These are phyloP conservation scores for Brassica rapa DNA, from an alignment of 345 rosid species.

Conservation along the genomic window DNA sequence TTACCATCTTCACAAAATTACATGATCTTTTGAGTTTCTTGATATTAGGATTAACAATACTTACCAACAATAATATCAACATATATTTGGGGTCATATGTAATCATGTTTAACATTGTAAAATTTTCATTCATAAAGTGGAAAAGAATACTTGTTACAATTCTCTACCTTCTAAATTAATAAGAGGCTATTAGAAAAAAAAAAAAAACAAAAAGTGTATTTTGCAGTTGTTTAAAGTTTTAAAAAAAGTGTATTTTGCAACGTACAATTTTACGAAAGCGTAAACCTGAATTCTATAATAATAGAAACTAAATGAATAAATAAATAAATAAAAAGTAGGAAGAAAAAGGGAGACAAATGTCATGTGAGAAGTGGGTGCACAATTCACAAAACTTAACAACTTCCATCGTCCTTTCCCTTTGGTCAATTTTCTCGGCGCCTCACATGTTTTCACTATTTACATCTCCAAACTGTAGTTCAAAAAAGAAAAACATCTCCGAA, in stretches of 20 bases:
- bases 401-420: constrained; percentile 5
- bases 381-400: constrained; percentile 14
- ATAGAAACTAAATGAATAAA: neutral
- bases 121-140: neutral
- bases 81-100: neutral
- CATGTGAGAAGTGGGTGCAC: constrained; percentile 17
- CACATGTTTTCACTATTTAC: constrained; percentile 5
- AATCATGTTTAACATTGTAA: neutral
- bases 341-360: constrained; percentile 27
- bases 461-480: neutral
- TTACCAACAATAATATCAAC: neutral
- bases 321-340: constrained; percentile 8
- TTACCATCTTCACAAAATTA: too few relatives aligned
- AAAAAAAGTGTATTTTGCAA: neutral
- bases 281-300: neutral
- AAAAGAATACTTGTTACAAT: neutral
- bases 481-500: neutral
- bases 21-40: too few relatives aligned
- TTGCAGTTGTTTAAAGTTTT: neutral
- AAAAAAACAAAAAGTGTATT: neutral
- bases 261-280: neutral
- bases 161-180: neutral
- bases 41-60: neutral
- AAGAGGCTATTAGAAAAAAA: neutral
- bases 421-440: constrained; percentile 34